Conservation (phyloP, 2,329 filamentous ascomycete species). For the Phaeophleospora eucalypticola region DNA sequence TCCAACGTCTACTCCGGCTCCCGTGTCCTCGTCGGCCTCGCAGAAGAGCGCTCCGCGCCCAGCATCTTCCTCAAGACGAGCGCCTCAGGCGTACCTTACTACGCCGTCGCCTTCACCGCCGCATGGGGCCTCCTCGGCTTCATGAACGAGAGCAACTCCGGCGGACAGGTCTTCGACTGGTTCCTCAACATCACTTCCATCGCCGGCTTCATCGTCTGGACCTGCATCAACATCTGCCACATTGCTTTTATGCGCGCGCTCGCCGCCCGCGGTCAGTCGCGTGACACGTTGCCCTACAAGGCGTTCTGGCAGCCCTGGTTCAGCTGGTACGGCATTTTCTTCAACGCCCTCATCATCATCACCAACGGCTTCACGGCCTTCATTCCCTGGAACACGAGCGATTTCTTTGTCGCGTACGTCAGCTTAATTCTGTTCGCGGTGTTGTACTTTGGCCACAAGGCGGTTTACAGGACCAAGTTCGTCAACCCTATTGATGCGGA, state of each 20-base stretch:
- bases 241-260: constrained; percentile 68
- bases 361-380: constrained; percentile 76
- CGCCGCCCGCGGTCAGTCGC: constrained; percentile 63
- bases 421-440: constrained; percentile 69
- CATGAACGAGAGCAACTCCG: constrained; percentile 66
- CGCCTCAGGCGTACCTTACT: constrained; percentile 65
- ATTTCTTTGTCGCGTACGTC: constrained; percentile 69
- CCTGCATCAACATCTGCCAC: constrained; percentile 66
- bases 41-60: constrained; percentile 55
- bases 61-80: constrained; percentile 55
- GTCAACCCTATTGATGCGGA: constrained; percentile 42
- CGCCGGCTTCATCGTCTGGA: constrained; percentile 70
- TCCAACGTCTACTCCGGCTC: constrained; percentile 66
- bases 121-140: constrained; percentile 68
- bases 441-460: constrained; percentile 68
- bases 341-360: constrained; percentile 67
- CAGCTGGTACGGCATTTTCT: constrained; percentile 62
- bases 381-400: constrained; percentile 63
- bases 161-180: constrained; percentile 67
- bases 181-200: constrained; percentile 69
- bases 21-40: constrained; percentile 64
- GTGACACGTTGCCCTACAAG: constrained; percentile 66
- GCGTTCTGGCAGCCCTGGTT: constrained; percentile 66
- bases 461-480: constrained; percentile 48
- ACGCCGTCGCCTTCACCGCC: constrained; percentile 64